A percentile compares a stretch with the other conserved stretches of the same genome.
Conservation (phyloP, 495 filamentous ascomycete genomes). For the Neohortaea acidophila region DNA sequence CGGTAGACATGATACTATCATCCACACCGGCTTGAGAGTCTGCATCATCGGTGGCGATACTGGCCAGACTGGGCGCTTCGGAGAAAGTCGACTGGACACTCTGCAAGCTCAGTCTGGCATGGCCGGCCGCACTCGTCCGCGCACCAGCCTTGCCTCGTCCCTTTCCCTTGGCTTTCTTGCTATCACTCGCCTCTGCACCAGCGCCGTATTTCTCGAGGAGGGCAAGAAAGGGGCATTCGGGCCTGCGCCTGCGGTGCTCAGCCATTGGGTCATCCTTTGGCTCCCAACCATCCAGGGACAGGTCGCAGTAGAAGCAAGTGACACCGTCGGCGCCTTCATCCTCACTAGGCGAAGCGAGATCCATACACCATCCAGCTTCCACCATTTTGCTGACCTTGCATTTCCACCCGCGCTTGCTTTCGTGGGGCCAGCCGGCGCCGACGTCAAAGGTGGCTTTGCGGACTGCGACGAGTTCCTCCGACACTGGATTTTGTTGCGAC, state of each 20-base stretch:
- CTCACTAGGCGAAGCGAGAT: slow-evolving; percentile 41
- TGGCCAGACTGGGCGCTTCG: slow-evolving; percentile 35
- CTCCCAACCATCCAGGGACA: slow-evolving; percentile 85
- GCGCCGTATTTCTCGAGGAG: slow-evolving; percentile 30
- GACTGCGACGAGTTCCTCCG: slow-evolving; percentile 53
- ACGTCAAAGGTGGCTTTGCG: slow-evolving; percentile 63
- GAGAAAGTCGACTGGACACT: slow-evolving; percentile 41
- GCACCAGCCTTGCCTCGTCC: slow-evolving; percentile 33
- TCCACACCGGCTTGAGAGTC: slow-evolving; percentile 48
- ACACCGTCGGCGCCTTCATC: slow-evolving; percentile 65
- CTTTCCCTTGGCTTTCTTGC: slow-evolving; percentile 12
- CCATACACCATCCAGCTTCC: slow-evolving; percentile 85
- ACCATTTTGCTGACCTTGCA: slow-evolving; percentile 85
- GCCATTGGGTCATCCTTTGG: slow-evolving; percentile 77
- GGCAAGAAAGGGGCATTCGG: slow-evolving; percentile 69
- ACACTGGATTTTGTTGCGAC: slow-evolving; percentile 42
- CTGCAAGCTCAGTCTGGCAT: slow-evolving; percentile 47
- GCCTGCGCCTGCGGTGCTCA: slow-evolving; percentile 67
- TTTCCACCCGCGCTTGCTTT: slow-evolving; percentile 71
- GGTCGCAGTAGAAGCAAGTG: slow-evolving; percentile 72
- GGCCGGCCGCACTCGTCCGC: slow-evolving; percentile 50
- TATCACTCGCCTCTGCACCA: no score
- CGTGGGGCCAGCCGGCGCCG: slow-evolving; percentile 61
- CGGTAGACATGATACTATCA: slow-evolving; percentile 52
- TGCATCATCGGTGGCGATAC: slow-evolving; percentile 18